phyloP scores from a whole-genome alignment of 345 rosid genomes.

The Chamaenerion angustifolium region DNA sequence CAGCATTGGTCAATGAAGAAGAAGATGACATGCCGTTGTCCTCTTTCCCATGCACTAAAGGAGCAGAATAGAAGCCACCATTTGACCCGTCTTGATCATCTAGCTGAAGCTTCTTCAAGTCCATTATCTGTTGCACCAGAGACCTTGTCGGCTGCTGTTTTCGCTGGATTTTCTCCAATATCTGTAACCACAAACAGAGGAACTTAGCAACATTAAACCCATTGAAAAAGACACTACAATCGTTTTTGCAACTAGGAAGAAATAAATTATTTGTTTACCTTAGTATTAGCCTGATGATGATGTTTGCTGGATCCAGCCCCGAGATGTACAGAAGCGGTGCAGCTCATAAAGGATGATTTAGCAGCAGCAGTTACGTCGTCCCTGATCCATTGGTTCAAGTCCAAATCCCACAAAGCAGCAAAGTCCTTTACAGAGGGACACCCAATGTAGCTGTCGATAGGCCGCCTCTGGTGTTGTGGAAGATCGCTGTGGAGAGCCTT shows the following conservation, averaged over 20 bases:
- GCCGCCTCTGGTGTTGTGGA: slow-evolving; percentile 34
- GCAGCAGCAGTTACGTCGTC: neutral
- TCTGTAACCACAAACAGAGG: slow-evolving; percentile 18
- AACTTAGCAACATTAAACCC: slow-evolving; percentile 1
- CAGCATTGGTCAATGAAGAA: slow-evolving; percentile 12
- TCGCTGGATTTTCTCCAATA: slow-evolving; percentile 19
- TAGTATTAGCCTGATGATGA: neutral
- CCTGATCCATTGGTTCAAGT: slow-evolving; percentile 13
- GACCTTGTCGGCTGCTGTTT: slow-evolving; percentile 13
- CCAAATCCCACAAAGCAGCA: slow-evolving; percentile 48
- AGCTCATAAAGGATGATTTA: neutral
- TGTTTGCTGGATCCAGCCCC: too few relatives aligned
- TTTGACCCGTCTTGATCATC: slow-evolving; percentile 14
- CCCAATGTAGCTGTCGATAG: slow-evolving; percentile 43
- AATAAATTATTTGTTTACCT: neutral
- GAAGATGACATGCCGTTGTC: slow-evolving; percentile 19
- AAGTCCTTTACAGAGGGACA: slow-evolving; percentile 73
- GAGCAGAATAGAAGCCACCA: neutral
- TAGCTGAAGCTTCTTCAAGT: slow-evolving; percentile 45
- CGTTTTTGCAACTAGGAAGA: too few relatives aligned
- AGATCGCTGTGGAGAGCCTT: slow-evolving; percentile 27
- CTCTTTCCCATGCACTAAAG: slow-evolving; percentile 10
- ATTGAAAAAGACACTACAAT: neutral
- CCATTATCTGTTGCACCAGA: slow-evolving; percentile 63
- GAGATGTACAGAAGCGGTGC: too few relatives aligned